These are phyloP conservation scores for Paradendryphiella salina DNA, from an alignment of 2,329 filamentous ascomycete species.

Conservation along the genomic window DNA sequence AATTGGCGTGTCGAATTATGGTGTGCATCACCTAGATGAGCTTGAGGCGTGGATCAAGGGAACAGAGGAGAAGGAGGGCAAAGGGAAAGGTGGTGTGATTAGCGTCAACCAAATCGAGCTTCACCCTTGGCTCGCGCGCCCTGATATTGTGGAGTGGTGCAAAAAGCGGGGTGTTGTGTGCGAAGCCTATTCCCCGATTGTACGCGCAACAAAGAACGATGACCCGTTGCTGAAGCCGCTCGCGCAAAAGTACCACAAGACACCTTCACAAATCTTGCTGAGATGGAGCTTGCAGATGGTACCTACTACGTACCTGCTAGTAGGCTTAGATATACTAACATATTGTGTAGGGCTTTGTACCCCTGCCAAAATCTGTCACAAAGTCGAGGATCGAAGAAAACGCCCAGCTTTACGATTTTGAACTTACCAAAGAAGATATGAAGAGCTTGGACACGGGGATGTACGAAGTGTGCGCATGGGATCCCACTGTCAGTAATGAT, in stretches of 20 bases:
- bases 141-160: conserved; percentile 80
- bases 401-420: conserved; percentile 62
- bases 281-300: conserved; percentile 59
- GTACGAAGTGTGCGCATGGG: conserved; percentile 63
- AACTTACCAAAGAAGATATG: conserved; percentile 63
- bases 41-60: conserved; percentile 60
- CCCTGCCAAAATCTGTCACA: conserved; percentile 65
- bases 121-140: conserved; percentile 83
- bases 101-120: conserved; percentile 82
- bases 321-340: background rate
- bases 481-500: conserved; percentile 55
- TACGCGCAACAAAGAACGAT: conserved; percentile 53
- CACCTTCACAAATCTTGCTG: conserved; percentile 60
- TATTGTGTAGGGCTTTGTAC: conserved; percentile 59
- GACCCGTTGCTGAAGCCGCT: conserved; percentile 58
- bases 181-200: conserved; percentile 55
- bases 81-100: conserved; percentile 69
- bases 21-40: conserved; percentile 59
- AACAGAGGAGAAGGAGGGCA: conserved; percentile 65
- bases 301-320: background rate
- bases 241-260: conserved; percentile 61
- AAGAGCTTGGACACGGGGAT: conserved; percentile 56
- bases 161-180: conserved; percentile 55
- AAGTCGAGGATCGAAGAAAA: conserved; percentile 65
- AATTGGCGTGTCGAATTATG: conserved; percentile 61